Conservation (phyloP, 2,329 filamentous ascomycete genomes). For the Chaetomiaceae sp. region DNA sequence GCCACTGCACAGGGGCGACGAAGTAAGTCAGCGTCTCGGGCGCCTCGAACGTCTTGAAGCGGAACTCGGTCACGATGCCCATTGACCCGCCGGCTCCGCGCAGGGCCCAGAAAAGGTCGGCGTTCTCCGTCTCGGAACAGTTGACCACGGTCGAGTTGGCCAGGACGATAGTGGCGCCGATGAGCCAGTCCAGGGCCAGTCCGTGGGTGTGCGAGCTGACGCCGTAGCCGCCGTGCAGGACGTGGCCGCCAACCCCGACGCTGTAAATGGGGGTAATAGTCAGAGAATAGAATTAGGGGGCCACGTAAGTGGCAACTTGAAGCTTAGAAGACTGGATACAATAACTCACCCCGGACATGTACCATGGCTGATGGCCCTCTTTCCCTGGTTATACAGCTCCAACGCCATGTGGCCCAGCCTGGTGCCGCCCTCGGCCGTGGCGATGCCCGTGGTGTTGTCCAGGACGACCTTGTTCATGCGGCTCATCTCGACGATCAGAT, state of each 20-base stretch:
- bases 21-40: slow-evolving; percentile 33
- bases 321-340: background rate
- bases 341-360: slow-evolving; percentile 46
- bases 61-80: slow-evolving; percentile 37
- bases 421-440: slow-evolving; percentile 44
- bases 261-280: too few relatives aligned
- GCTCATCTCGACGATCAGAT: slow-evolving; percentile 44
- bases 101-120: slow-evolving; percentile 41
- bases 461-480: slow-evolving; percentile 40
- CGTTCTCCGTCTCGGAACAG: slow-evolving; percentile 32
- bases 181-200: slow-evolving; percentile 34
- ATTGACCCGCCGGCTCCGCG: slow-evolving; percentile 39
- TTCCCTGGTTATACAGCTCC: slow-evolving; percentile 36
- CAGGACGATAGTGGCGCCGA: slow-evolving; percentile 35
- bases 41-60: slow-evolving; percentile 36
- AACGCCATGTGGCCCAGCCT: slow-evolving; percentile 44
- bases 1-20: slow-evolving; percentile 28
- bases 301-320: too few relatives aligned
- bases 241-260: slow-evolving; percentile 38
- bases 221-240: slow-evolving; percentile 38
- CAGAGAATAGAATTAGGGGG: too few relatives aligned
- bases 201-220: slow-evolving; percentile 35
- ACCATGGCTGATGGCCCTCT: slow-evolving; percentile 44
- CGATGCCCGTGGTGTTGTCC: slow-evolving; percentile 37
- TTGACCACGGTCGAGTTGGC: slow-evolving; percentile 34